These are phyloP conservation scores for Fistulinella prunicolor DNA, from an alignment of 768 basidiomycete genomes.

Conservation along the genomic window DNA sequence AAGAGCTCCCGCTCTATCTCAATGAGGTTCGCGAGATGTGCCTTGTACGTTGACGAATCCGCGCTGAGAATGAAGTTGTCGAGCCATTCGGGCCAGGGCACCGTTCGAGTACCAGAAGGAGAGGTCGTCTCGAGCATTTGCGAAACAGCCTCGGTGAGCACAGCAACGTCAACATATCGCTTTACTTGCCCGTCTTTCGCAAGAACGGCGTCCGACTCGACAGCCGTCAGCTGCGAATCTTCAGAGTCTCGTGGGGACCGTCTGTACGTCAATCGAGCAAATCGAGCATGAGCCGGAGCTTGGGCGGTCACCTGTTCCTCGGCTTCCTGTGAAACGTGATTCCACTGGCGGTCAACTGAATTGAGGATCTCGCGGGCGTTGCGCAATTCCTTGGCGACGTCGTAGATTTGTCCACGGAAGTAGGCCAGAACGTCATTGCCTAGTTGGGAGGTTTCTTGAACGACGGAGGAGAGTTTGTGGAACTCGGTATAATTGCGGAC, in stretches of 20 bases:
- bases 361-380: slow-evolving; percentile 45
- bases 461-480: slow-evolving; percentile 41
- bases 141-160: slow-evolving; percentile 18
- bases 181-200: slow-evolving; percentile 19
- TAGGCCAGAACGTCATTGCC: slow-evolving; percentile 46
- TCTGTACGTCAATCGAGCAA: slow-evolving; percentile 24
- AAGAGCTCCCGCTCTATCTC: slow-evolving; percentile 36
- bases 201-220: slow-evolving; percentile 24
- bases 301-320: slow-evolving; percentile 38
- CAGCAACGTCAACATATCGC: slow-evolving; percentile 15
- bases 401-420: slow-evolving; percentile 53
- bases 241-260: slow-evolving; percentile 58
- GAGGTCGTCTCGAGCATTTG: slow-evolving; percentile 19
- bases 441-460: slow-evolving; percentile 48
- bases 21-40: slow-evolving; percentile 33
- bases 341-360: slow-evolving; percentile 43
- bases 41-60: slow-evolving; percentile 36
- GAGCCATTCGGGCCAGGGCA: slow-evolving; percentile 42
- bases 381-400: slow-evolving; percentile 47
- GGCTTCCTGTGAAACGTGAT: slow-evolving; percentile 42
- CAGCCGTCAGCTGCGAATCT: slow-evolving; percentile 59
- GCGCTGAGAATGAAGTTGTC: slow-evolving; percentile 35
- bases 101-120: slow-evolving; percentile 24
- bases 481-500: slow-evolving; percentile 38
- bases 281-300: slow-evolving; percentile 2